phyloP scores from a whole-genome alignment of 75 land plant genomes.

The Selaginella tamariscina region DNA sequence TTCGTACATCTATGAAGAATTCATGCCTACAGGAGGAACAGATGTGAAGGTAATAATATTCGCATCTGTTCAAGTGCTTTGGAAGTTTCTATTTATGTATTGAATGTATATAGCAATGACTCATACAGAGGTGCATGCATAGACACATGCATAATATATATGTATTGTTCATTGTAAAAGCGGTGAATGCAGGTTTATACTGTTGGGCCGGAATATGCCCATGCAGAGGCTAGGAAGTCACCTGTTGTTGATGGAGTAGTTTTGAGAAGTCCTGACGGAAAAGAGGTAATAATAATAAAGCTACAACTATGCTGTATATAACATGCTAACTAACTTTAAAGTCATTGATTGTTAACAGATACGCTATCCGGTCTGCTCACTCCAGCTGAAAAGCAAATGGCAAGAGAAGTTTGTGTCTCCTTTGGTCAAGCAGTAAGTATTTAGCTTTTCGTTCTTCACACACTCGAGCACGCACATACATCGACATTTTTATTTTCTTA shows the following conservation, averaged over 20 bases:
- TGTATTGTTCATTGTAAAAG: not conserved
- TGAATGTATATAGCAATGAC: too few relatives aligned
- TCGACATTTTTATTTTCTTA: not conserved
- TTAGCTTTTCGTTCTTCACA: not conserved
- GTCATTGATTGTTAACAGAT: constrained; percentile 42
- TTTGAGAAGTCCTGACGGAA: constrained; percentile 96
- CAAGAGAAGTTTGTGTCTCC: constrained; percentile 85
- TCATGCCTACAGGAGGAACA: constrained; percentile 98
- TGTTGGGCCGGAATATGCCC: constrained; percentile 97
- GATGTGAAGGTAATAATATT: constrained; percentile 74
- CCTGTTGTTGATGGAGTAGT: constrained; percentile 99
- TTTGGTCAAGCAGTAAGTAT: constrained; percentile 84
- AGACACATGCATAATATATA: not conserved
- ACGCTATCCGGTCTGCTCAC: constrained; percentile 93
- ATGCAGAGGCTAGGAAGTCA: constrained; percentile 97
- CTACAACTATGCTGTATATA: too few relatives aligned
- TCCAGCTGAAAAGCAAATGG: constrained; percentile 95
- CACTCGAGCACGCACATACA: not conserved
- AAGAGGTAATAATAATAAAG: constrained; percentile 58
- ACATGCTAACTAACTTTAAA: too few relatives aligned
- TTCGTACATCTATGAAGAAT: constrained; percentile 94
- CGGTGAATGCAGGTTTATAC: constrained; percentile 63
- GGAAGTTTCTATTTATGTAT: too few relatives aligned
- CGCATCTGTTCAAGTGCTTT: too few relatives aligned
- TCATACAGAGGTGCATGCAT: not conserved